Conservation (phyloP, 169 alveolate species). For the Plasmodium ovale region DNA sequence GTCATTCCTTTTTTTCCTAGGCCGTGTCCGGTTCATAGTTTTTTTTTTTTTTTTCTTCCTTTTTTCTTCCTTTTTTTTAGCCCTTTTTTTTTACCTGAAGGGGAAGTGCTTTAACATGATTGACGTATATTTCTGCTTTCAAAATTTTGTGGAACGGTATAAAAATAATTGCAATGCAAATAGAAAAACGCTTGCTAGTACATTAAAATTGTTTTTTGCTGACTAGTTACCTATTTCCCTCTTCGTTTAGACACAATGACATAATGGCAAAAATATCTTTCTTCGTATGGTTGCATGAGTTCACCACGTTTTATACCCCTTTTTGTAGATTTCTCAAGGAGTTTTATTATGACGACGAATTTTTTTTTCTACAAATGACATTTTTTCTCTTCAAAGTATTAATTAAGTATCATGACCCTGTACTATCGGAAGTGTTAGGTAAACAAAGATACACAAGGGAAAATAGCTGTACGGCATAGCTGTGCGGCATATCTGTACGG, state of each 20-base stretch:
- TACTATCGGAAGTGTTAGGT: slow-evolving; percentile 79
- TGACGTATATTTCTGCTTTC: slow-evolving; percentile 78
- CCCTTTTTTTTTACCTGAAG: slow-evolving; percentile 79
- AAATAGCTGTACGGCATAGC: too few relatives aligned
- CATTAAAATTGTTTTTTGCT: too few relatives aligned
- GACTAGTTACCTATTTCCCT: too few relatives aligned
- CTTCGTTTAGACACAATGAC: too few relatives aligned
- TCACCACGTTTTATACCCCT: neutral
- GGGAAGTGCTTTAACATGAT: slow-evolving; percentile 71
- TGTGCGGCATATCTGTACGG: too few relatives aligned
- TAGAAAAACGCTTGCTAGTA: too few relatives aligned
- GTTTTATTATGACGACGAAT: slow-evolving; percentile 81
- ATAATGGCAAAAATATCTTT: too few relatives aligned
- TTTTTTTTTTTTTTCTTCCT: neutral
- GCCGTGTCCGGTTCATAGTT: neutral
- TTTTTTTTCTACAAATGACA: slow-evolving; percentile 80
- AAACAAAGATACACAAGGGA: neutral
- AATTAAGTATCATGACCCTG: slow-evolving; percentile 83
- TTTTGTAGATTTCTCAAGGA: slow-evolving; percentile 75
- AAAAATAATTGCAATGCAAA: too few relatives aligned
- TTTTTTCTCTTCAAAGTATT: slow-evolving; percentile 80
- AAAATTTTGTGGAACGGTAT: slow-evolving; percentile 75
- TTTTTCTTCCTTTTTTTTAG: slow-evolving; percentile 38
- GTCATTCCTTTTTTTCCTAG: neutral
- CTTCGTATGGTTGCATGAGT: too few relatives aligned